phyloP scores from a whole-genome alignment of 1,284 basidiomycete genomes.

The Microbotryum silenes-acaulis region DNA sequence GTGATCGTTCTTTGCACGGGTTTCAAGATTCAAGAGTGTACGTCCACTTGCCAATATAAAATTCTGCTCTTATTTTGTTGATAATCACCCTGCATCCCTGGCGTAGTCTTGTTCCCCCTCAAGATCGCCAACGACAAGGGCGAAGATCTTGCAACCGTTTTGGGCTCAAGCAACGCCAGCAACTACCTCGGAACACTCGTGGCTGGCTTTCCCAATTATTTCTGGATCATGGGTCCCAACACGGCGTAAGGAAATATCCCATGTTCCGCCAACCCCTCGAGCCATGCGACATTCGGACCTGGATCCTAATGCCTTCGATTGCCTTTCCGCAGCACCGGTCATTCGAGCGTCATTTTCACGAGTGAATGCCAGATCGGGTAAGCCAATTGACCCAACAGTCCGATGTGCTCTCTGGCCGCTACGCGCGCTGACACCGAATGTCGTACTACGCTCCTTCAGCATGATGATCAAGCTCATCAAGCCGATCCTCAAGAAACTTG shows the following conservation, averaged over 20 bases:
- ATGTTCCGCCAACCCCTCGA: too few species aligned
- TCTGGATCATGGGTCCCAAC: constrained; percentile 31
- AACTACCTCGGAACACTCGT: constrained; percentile 22
- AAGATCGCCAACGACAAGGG: constrained; percentile 24
- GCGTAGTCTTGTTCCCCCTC: constrained; percentile 24
- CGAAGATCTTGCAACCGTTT: constrained; percentile 9
- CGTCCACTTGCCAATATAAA: too few species aligned
- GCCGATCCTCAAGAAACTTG: constrained; percentile 11
- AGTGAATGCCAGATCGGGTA: constrained; percentile 25
- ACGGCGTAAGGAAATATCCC: neutral
- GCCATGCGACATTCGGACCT: too few species aligned
- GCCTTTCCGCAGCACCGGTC: constrained; percentile 17
- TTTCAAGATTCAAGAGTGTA: too few species aligned
- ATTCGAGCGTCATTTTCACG: constrained; percentile 31
- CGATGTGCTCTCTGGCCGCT: neutral
- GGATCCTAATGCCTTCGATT: too few species aligned
- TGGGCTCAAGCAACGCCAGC: constrained; percentile 15
- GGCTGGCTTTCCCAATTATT: constrained; percentile 22
- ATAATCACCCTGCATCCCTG: too few species aligned
- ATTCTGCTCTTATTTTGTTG: too few species aligned
- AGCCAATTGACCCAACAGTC: neutral
- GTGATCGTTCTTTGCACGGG: constrained; percentile 21
- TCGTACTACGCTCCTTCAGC: neutral
- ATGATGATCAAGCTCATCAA: constrained; percentile 25
- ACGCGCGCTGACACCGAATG: neutral